Evolutionary conservation across 768 basidiomycete species (phyloP).

Genomic region (Pholiota conissans): DNA sequence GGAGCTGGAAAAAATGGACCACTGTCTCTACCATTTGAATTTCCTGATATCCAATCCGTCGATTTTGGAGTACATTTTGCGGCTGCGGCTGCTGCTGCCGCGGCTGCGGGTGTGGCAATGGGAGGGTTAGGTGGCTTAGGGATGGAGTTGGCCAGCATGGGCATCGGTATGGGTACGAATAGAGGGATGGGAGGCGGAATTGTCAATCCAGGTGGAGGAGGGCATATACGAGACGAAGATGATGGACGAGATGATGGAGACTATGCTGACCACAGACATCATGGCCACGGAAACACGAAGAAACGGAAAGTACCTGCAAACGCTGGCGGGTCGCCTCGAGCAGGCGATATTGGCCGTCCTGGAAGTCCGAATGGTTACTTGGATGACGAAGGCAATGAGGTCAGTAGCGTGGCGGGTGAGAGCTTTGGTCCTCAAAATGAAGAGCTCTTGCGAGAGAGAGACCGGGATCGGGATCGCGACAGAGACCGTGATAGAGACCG

Average conservation of each 20-base stretch:
- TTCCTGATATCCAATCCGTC: constrained; percentile 23
- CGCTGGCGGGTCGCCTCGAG: constrained; percentile 48
- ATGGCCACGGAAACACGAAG: constrained; percentile 78
- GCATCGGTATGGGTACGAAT: constrained; percentile 7
- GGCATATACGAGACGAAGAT: constrained; percentile 37
- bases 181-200: background rate
- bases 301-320: constrained; percentile 85
- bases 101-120: constrained; percentile 25
- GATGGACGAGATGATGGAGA: constrained; percentile 58
- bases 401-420: constrained; percentile 1
- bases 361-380: constrained; percentile 14
- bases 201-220: constrained; percentile 2
- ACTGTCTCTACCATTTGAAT: constrained; percentile 17
- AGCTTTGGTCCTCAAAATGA: constrained; percentile 4
- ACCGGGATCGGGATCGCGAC: constrained; percentile 17
- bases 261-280: constrained; percentile 67
- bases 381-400: constrained; percentile 16
- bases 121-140: constrained; percentile 21
- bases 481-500: constrained; percentile 15
- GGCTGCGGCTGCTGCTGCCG: constrained; percentile 24
- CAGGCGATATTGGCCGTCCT: constrained; percentile 14
- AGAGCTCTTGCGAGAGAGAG: constrained; percentile 16
- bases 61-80: constrained; percentile 31
- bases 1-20: constrained; percentile 19
- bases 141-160: constrained; percentile 17